Conservation (phyloP, 345 rosid species). For the Lumnitzera racemosa region DNA sequence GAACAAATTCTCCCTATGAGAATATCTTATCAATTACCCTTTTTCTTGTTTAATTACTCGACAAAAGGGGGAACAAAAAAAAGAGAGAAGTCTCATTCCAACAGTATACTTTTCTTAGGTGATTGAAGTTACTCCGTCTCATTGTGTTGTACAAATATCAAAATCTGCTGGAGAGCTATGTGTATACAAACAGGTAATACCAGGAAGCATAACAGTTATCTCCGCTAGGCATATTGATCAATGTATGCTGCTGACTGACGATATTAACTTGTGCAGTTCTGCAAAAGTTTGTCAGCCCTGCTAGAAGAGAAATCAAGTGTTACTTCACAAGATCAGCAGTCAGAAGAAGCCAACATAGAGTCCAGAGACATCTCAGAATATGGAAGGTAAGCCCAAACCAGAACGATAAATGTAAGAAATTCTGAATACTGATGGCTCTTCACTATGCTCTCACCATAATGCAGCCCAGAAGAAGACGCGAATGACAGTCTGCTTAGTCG, state of each 20-base stretch:
- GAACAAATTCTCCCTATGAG: too few relatives aligned
- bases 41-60: too few relatives aligned
- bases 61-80: too few relatives aligned
- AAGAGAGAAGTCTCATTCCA: slow-evolving; percentile 1
- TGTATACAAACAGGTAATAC: slow-evolving; percentile 55
- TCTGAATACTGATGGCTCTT: too few relatives aligned
- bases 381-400: slow-evolving; percentile 24
- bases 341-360: slow-evolving; percentile 9
- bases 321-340: slow-evolving; percentile 13
- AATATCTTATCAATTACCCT: too few relatives aligned
- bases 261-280: slow-evolving; percentile 46
- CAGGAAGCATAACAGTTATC: neutral
- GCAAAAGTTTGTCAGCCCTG: slow-evolving; percentile 65
- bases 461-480: slow-evolving; percentile 12
- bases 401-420: neutral
- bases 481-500: neutral
- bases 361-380: slow-evolving; percentile 11
- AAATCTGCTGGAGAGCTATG: slow-evolving; percentile 71
- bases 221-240: too few relatives aligned
- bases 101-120: slow-evolving; percentile 29
- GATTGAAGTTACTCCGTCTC: slow-evolving; percentile 70
- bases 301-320: slow-evolving; percentile 39
- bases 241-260: slow-evolving; percentile 3
- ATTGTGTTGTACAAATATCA: slow-evolving; percentile 79
- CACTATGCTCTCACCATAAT: slow-evolving; percentile 2